These are phyloP conservation scores for Aspergillus ochraceus DNA, from an alignment of 2,329 filamentous ascomycete genomes.

Conservation along the genomic window DNA sequence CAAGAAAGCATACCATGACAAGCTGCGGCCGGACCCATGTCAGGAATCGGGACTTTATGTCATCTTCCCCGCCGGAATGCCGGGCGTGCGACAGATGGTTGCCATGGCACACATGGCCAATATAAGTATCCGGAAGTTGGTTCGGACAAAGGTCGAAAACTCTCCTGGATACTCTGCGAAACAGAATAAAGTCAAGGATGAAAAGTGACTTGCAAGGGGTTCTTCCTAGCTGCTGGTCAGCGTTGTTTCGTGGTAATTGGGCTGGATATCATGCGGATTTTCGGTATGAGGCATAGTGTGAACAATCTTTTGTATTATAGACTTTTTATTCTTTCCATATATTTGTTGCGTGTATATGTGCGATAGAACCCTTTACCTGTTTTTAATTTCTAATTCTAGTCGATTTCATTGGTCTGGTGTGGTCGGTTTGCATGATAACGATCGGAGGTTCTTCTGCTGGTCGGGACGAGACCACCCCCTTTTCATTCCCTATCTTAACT, in stretches of 20 bases:
- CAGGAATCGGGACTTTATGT: slow-evolving; percentile 36
- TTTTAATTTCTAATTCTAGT: too few relatives aligned
- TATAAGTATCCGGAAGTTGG: slow-evolving; percentile 33
- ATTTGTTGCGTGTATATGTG: too few relatives aligned
- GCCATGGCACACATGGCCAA: slow-evolving; percentile 42
- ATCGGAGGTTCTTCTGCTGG: too few relatives aligned
- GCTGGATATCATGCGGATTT: too few relatives aligned
- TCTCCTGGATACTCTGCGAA: background rate
- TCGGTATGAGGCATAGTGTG: too few relatives aligned
- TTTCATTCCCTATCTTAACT: too few relatives aligned
- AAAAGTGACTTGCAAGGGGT: background rate
- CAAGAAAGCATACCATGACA: slow-evolving; percentile 44
- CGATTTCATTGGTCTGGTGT: too few relatives aligned
- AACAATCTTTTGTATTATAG: too few relatives aligned
- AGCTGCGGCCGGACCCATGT: slow-evolving; percentile 36
- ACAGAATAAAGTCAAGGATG: background rate
- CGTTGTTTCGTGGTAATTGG: background rate
- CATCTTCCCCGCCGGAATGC: slow-evolving; percentile 36
- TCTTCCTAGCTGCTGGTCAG: background rate
- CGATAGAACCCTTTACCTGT: too few relatives aligned
- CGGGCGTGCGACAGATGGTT: slow-evolving; percentile 31
- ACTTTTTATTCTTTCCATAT: too few relatives aligned
- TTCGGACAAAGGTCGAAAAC: background rate
- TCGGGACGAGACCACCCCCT: too few relatives aligned
- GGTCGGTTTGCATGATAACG: too few relatives aligned